These are phyloP conservation scores for Pugionium dolabratum DNA, from an alignment of 345 rosid genomes.

Conservation along the genomic window DNA sequence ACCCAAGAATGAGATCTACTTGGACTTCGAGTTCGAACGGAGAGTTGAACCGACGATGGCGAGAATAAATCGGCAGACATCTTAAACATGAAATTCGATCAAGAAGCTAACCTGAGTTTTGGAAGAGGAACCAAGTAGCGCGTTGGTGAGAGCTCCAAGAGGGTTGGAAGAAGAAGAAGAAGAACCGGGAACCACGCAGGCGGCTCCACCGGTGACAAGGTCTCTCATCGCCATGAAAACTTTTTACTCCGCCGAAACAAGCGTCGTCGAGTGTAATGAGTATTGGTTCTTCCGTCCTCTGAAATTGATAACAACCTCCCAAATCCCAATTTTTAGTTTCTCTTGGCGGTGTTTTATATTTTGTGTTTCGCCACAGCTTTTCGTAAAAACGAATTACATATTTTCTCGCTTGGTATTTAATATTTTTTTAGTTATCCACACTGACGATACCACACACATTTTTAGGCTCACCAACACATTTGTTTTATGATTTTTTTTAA, in stretches of 20 bases:
- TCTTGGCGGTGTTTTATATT: constrained; percentile 32
- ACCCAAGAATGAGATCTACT: constrained; percentile 10
- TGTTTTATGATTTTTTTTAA: background rate
- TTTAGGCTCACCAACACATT: constrained; percentile 32
- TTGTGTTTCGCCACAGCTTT: constrained; percentile 5
- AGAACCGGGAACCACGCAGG: constrained; percentile 90
- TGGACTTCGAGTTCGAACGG: background rate
- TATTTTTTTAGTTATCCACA: constrained; percentile 36
- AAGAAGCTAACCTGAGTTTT: constrained; percentile 69
- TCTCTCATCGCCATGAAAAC: constrained; percentile 92
- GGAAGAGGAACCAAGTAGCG: constrained; percentile 85
- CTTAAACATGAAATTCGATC: background rate
- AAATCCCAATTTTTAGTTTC: constrained; percentile 33
- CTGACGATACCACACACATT: constrained; percentile 42
- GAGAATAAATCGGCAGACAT: constrained; percentile 9
- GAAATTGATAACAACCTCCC: constrained; percentile 29
- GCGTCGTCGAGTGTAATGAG: constrained; percentile 1
- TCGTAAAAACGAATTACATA: background rate
- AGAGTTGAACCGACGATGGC: background rate
- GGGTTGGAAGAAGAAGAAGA: constrained; percentile 93
- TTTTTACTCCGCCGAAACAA: constrained; percentile 20
- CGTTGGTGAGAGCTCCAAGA: constrained; percentile 90
- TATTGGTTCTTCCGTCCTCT: constrained; percentile 11
- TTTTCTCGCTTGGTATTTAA: background rate
- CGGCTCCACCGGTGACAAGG: constrained; percentile 90